phyloP scores from a whole-genome alignment of 2,329 filamentous ascomycete species.

The Onygenales sp. region DNA sequence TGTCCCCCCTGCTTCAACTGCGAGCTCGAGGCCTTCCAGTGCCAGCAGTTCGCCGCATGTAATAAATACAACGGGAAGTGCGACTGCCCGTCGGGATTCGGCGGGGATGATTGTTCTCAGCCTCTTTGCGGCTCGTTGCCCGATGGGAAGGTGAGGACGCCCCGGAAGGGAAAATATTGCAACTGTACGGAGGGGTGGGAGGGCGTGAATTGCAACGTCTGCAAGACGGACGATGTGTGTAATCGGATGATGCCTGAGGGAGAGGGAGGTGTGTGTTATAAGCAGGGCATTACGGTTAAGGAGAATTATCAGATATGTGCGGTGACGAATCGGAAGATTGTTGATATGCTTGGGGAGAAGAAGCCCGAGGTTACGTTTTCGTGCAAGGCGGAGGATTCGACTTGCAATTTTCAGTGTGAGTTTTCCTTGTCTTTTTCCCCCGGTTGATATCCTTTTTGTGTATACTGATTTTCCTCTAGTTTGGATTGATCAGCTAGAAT shows the following conservation, averaged over 20 bases:
- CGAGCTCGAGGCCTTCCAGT: constrained; percentile 82
- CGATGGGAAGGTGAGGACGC: constrained; percentile 67
- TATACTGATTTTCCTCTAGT: constrained; percentile 44
- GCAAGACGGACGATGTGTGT: constrained; percentile 72
- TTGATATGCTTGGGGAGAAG: constrained; percentile 72
- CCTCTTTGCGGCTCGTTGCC: constrained; percentile 87
- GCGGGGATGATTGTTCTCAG: constrained; percentile 83
- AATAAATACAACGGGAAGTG: constrained; percentile 89
- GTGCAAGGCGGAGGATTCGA: constrained; percentile 62
- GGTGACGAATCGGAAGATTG: constrained; percentile 91
- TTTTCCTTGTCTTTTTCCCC: constrained; percentile 1
- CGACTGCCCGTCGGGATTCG: constrained; percentile 82
- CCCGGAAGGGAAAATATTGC: constrained; percentile 62
- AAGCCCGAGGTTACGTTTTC: constrained; percentile 92
- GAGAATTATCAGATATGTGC: constrained; percentile 97
- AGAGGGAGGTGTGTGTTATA: constrained; percentile 82
- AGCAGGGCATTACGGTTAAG: constrained; percentile 79
- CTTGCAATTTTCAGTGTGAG: constrained; percentile 92
- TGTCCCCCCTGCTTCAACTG: constrained; percentile 77
- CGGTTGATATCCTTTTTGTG: background rate
- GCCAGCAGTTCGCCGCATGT: constrained; percentile 82
- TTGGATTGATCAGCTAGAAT: constrained; percentile 90
- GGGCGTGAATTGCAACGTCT: constrained; percentile 98
- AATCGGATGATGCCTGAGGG: constrained; percentile 76
- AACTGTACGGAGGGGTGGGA: constrained; percentile 88